phyloP scores from a whole-genome alignment of 257 asterid species.

The Nicotiana noctiflora region DNA sequence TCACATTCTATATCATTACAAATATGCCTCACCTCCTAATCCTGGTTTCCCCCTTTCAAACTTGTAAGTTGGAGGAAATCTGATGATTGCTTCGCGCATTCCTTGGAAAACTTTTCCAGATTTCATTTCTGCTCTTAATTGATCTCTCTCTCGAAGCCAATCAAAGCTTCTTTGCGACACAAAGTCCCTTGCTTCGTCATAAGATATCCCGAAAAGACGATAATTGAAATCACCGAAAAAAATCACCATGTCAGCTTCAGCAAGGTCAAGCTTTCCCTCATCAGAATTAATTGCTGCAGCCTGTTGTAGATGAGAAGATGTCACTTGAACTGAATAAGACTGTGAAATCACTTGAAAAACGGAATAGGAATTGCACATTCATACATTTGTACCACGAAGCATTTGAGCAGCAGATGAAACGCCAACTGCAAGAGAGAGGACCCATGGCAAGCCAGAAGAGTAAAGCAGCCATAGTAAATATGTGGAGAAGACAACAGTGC shows the following conservation, averaged over 20 bases:
- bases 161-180: slow-evolving; percentile 94
- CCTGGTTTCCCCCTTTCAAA: slow-evolving; percentile 90
- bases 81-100: slow-evolving; percentile 85
- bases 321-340: not conserved
- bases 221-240: slow-evolving; percentile 91
- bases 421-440: slow-evolving; percentile 78
- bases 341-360: not conserved
- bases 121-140: slow-evolving; percentile 85
- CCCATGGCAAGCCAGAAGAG: slow-evolving; percentile 71
- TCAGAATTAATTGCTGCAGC: slow-evolving; percentile 41
- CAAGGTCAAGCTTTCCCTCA: slow-evolving; percentile 81
- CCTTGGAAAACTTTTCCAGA: slow-evolving; percentile 90
- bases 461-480: slow-evolving; percentile 63
- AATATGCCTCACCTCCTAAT: slow-evolving; percentile 58
- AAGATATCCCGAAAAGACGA: slow-evolving; percentile 89
- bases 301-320: slow-evolving; percentile 22
- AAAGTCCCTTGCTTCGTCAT: slow-evolving; percentile 94
- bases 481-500: slow-evolving; percentile 63
- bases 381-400: slow-evolving; percentile 66
- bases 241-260: slow-evolving; percentile 85
- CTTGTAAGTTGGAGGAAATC: slow-evolving; percentile 94
- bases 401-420: slow-evolving; percentile 82
- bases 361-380: not conserved
- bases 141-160: slow-evolving; percentile 97
- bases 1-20: not conserved